Evolutionary conservation across 2,329 filamentous ascomycete species (phyloP).

Genomic region (Fusarium tjaetaba): DNA sequence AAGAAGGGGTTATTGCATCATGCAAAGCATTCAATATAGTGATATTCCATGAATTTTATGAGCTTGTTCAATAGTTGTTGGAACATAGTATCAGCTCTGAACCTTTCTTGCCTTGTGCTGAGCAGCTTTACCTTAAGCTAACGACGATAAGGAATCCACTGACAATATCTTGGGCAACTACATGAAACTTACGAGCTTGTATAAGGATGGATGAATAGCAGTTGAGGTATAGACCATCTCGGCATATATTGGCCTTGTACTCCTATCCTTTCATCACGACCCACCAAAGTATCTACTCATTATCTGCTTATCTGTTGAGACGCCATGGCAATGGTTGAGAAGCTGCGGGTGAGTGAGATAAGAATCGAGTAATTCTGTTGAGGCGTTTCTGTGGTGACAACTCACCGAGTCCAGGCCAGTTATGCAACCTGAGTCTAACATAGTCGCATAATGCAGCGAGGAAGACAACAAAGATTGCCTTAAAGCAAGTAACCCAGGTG

Average conservation of each 20-base stretch:
- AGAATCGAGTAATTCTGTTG: conserved; percentile 7
- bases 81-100: background rate
- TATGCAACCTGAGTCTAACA: background rate
- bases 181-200: background rate
- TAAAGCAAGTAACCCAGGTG: background rate
- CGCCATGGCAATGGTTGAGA: background rate
- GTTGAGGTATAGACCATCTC: background rate
- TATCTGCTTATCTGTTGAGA: conserved; percentile 5
- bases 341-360: background rate
- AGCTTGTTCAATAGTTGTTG: background rate
- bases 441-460: background rate
- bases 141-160: background rate
- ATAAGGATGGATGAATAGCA: background rate
- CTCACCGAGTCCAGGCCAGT: background rate
- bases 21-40: background rate
- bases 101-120: background rate
- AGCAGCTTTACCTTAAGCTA: too few species aligned
- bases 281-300: background rate
- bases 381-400: conserved; percentile 1
- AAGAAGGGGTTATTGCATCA: background rate
- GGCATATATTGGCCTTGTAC: background rate
- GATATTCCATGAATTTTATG: background rate
- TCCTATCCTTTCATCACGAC: background rate
- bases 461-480: background rate
- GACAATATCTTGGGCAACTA: background rate